These are phyloP conservation scores for Viola pubescens DNA, from an alignment of 441 rosid species.

Conservation along the genomic window DNA sequence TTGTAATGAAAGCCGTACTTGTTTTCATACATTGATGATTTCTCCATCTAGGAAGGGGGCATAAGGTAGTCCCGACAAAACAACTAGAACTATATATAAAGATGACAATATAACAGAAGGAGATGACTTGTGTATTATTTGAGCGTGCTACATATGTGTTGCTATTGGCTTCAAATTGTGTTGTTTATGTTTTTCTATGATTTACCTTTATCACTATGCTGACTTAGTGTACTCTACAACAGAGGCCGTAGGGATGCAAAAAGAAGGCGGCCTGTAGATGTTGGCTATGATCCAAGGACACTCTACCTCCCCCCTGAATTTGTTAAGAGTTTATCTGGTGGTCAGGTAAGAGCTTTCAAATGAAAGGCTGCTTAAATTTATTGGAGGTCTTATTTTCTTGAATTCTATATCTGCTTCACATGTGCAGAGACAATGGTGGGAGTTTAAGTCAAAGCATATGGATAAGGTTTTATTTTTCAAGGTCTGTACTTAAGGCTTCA, in stretches of 20 bases:
- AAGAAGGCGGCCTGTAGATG: constrained; percentile 64
- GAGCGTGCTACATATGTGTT: no score
- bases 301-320: constrained; percentile 84
- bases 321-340: constrained; percentile 69
- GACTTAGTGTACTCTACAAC: constrained; percentile 16
- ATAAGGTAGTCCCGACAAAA: not conserved
- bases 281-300: constrained; percentile 72
- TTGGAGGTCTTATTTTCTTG: constrained; percentile 9
- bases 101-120: not conserved
- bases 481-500: constrained; percentile 33
- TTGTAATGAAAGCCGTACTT: no score
- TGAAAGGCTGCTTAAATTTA: constrained; percentile 6
- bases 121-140: not conserved
- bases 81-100: not conserved
- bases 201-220: constrained; percentile 14
- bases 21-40: no score
- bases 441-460: constrained; percentile 96
- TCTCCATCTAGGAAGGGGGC: no score
- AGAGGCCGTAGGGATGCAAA: constrained; percentile 67
- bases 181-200: not conserved
- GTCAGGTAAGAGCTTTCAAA: constrained; percentile 54
- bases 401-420: constrained; percentile 13
- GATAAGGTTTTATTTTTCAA: constrained; percentile 97
- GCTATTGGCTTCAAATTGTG: no score
- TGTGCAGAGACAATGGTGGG: constrained; percentile 99